Conservation (phyloP, 371 early-diverging fungal genomes). For the Nosema muscidifuracis region DNA sequence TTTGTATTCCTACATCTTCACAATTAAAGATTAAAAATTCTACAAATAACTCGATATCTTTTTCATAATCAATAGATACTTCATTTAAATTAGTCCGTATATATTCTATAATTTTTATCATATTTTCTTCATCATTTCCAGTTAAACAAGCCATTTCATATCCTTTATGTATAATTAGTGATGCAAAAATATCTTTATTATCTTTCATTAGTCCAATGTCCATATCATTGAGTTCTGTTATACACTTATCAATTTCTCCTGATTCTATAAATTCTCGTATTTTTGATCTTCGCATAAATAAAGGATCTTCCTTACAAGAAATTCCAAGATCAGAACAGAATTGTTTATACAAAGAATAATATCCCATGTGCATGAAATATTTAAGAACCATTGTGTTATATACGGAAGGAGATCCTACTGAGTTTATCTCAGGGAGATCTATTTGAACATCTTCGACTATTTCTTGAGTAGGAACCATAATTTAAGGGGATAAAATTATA, state of each 20-base stretch:
- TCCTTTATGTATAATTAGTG: constrained; percentile 24
- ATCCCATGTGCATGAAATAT: constrained; percentile 19
- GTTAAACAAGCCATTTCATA: constrained; percentile 3
- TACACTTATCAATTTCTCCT: constrained; percentile 19
- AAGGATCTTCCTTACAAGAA: neutral
- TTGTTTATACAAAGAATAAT: neutral
- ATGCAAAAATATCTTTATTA: constrained; percentile 10
- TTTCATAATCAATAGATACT: neutral
- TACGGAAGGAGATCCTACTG: neutral
- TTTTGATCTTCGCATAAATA: neutral
- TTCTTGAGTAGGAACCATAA: too few relatives aligned
- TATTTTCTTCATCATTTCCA: neutral
- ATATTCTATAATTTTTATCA: constrained; percentile 4
- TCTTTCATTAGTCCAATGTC: constrained; percentile 22
- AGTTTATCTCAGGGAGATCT: neutral
- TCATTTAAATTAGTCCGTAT: neutral
- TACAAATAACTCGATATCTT: constrained; percentile 3
- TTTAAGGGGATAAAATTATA: too few relatives aligned
- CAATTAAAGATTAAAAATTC: constrained; percentile 29
- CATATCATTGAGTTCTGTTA: constrained; percentile 19
- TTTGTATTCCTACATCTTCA: neutral
- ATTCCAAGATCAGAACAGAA: constrained; percentile 13
- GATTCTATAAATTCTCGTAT: constrained; percentile 22
- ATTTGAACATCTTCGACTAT: too few relatives aligned
- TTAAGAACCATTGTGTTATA: constrained; percentile 17